Base-by-base conservation (phyloP, 1,139 yeast genomes). In the Groenewaldozyma sp. region DNA sequence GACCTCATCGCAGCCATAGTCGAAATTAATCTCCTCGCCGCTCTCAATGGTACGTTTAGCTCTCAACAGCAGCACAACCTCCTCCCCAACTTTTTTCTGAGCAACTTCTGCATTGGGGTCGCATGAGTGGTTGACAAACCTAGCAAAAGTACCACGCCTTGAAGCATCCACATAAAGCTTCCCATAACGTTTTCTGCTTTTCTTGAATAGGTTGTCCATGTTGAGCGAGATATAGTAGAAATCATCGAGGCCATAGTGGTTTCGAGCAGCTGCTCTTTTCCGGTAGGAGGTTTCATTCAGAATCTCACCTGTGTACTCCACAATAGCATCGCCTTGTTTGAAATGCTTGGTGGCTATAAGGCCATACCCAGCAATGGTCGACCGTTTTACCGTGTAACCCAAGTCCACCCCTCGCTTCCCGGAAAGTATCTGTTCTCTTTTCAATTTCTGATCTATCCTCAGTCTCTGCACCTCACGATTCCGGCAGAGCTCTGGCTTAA, bases 261-360 rank as follows among this genome's bases (percentile, higher is more conserved):
- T 40, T 5, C 50, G 50, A 10, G 47, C 41, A 37, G 60, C 58
- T 16, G 50, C 52, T 14, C 68, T 50, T 4, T 52, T 43, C 32
- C 55, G 54, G 53, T 63, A 55, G 43, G 60, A 65, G 1, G 48
- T 46, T 7, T 55, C 54, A 28, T 60, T 56, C 19, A 67, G 62
- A 4, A 67, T 63, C 32, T 66, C 71, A 7, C 72, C 72, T 1
- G 69, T 64, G 44, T 66, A 67, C 43, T 67, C 71, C n/a, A 65
- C 51, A 31, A 67, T 62, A 10, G 67, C 50, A n/a, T 62, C 60
- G 2, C 62, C 61, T 0, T 65, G 58, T 4, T 49, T 47, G 39
- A 60, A 67, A 0, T 55, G 43, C 21, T 69, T 51, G 1, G 59
- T 53, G 2, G 70, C 59, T 4, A 62, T 41, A 6, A 67, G 49